Conservation (phyloP, 257 asterid species). For the Nicotiana undulata region DNA sequence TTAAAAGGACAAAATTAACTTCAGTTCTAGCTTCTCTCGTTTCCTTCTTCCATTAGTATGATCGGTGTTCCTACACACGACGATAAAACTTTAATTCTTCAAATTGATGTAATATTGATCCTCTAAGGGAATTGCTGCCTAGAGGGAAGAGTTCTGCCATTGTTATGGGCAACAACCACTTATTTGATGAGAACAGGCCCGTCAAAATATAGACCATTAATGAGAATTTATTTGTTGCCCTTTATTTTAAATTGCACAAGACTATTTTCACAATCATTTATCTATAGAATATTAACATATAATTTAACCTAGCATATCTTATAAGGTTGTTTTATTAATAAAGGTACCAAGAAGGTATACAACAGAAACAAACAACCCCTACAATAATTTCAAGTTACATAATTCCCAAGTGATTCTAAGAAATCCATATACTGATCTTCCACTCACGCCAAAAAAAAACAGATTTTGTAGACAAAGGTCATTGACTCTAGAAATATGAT, state of each 20-base stretch:
- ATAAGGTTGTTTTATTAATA: too few relatives aligned
- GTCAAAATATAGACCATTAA: too few relatives aligned
- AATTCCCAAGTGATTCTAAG: too few relatives aligned
- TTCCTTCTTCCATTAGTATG: background rate
- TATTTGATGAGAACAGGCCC: background rate
- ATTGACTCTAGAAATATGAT: too few relatives aligned
- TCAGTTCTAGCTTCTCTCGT: background rate
- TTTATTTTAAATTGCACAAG: background rate
- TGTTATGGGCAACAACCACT: background rate
- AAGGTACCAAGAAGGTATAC: too few relatives aligned
- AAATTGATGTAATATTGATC: background rate
- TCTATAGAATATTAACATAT: background rate
- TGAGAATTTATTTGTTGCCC: background rate
- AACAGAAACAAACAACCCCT: too few relatives aligned
- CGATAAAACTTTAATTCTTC: background rate
- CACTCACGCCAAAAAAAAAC: too few relatives aligned
- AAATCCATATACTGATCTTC: too few relatives aligned
- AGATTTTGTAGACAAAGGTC: too few relatives aligned
- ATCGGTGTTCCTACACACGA: background rate
- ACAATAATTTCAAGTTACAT: too few relatives aligned
- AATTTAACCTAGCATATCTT: background rate
- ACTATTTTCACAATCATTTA: background rate
- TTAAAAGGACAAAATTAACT: background rate
- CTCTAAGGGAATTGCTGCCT: background rate
- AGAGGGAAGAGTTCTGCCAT: background rate